These are phyloP conservation scores for Rhizomucor pusillus DNA, from an alignment of 371 early-diverging fungal genomes.

Conservation along the genomic window DNA sequence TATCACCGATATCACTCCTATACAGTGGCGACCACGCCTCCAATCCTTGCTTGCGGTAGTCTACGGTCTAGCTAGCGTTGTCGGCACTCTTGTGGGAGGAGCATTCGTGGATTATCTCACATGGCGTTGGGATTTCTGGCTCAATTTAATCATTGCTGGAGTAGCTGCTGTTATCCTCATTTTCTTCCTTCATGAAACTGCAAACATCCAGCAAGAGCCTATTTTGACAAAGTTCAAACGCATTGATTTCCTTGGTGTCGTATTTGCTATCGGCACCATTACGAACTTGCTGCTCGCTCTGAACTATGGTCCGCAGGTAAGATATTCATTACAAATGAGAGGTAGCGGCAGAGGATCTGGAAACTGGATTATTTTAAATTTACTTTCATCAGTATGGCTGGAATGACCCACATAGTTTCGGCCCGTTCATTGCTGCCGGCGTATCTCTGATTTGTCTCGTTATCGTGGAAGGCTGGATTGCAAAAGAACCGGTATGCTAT, in stretches of 20 bases:
- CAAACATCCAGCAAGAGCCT: conserved; percentile 33
- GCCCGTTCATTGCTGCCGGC: conserved; percentile 16
- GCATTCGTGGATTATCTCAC: conserved; percentile 59
- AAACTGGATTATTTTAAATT: neutral
- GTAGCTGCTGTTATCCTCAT: conserved; percentile 49
- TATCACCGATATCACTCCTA: conserved; percentile 70
- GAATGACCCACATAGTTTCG: conserved; percentile 13
- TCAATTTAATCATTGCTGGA: conserved; percentile 71
- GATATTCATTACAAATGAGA: no score
- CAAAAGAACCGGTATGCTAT: conserved; percentile 21
- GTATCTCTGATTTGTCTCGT: conserved; percentile 11
- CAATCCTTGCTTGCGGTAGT: conserved; percentile 58
- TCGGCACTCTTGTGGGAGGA: conserved; percentile 72
- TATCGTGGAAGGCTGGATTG: conserved; percentile 25
- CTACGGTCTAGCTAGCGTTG: conserved; percentile 69
- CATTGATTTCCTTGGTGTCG: conserved; percentile 53
- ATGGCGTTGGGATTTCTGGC: conserved; percentile 77
- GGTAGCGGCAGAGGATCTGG: conserved; percentile 5
- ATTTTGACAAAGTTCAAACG: conserved; percentile 53
- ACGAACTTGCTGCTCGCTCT: conserved; percentile 48
- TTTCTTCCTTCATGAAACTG: conserved; percentile 46
- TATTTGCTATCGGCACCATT: conserved; percentile 10
- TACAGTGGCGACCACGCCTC: conserved; percentile 67
- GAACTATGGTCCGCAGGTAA: no score
- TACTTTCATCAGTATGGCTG: conserved; percentile 1